These are phyloP conservation scores for Hypoxylon fragiforme DNA, from an alignment of 495 filamentous ascomycete genomes.

Conservation along the genomic window DNA sequence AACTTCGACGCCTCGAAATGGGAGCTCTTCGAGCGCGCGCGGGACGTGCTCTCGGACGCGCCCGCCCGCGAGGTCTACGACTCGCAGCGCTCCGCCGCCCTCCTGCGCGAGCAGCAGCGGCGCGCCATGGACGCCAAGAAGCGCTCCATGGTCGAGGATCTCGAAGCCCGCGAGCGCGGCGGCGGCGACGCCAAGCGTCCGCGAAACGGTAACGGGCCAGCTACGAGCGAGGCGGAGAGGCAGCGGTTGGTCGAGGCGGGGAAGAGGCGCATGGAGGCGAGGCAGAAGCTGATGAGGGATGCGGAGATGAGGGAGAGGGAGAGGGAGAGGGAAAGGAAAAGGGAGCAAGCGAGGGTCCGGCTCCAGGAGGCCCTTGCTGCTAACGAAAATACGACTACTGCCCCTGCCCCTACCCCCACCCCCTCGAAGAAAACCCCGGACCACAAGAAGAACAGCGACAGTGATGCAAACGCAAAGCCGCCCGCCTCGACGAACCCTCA, in stretches of 20 bases:
- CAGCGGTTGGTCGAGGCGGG: conserved; percentile 44
- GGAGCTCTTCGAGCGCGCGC: conserved; percentile 51
- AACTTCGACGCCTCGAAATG: conserved; percentile 51
- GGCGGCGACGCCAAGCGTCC: conserved; percentile 33
- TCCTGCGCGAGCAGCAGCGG: conserved; percentile 39
- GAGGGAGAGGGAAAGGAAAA: conserved; percentile 16
- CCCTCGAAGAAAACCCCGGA: background rate
- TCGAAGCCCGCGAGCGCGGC: conserved; percentile 39
- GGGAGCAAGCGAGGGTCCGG: conserved; percentile 6
- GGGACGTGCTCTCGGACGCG: conserved; percentile 46
- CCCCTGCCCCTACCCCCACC: too few species aligned
- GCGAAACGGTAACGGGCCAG: conserved; percentile 29
- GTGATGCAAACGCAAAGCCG: too few species aligned
- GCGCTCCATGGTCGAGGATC: conserved; percentile 40
- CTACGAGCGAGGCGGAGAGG: conserved; percentile 37
- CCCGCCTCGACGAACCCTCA: background rate
- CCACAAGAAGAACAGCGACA: conserved; percentile 1
- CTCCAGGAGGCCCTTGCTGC: too few species aligned
- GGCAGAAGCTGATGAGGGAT: conserved; percentile 41
- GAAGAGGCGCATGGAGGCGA: conserved; percentile 41
- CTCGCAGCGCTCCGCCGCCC: conserved; percentile 43
- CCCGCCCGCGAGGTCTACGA: conserved; percentile 49
- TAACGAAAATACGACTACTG: too few species aligned
- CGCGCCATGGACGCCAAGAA: conserved; percentile 35
- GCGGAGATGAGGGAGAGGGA: conserved; percentile 47